Conservation (phyloP, 805 yeast species). For the Saccharomycopsis fibuligera region DNA sequence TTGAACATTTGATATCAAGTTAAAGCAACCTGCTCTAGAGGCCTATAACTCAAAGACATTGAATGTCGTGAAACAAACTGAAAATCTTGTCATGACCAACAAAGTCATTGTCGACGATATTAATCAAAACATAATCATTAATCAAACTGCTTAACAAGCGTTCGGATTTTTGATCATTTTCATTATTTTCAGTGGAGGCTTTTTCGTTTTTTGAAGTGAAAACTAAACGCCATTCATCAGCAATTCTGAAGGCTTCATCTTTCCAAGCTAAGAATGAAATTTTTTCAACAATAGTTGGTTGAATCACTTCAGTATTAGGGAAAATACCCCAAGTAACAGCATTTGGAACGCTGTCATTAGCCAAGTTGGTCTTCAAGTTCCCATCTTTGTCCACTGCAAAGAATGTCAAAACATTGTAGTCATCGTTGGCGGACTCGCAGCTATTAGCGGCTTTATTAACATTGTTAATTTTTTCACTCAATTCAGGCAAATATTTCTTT, state of each 20-base stretch:
- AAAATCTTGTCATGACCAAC: conserved; percentile 54
- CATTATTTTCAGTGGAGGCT: conserved; percentile 24
- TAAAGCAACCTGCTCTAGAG: no score
- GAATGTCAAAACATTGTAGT: conserved; percentile 56
- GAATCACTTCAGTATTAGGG: conserved; percentile 91
- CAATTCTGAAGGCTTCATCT: conserved; percentile 83
- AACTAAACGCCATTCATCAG: conserved; percentile 70
- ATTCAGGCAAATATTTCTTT: conserved; percentile 33
- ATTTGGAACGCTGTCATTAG: conserved; percentile 65
- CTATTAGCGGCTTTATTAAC: conserved; percentile 3
- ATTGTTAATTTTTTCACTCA: conserved; percentile 27
- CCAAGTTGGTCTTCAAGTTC: conserved; percentile 59
- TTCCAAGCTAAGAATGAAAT: conserved; percentile 94
- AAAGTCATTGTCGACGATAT: conserved; percentile 85
- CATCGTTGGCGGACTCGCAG: conserved; percentile 9
- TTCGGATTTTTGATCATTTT: conserved; percentile 31
- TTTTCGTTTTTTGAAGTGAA: conserved; percentile 31
- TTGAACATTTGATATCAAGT: no score
- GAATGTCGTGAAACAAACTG: conserved; percentile 35
- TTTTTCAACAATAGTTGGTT: conserved; percentile 93
- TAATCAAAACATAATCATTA: conserved; percentile 65
- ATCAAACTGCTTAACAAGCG: conserved; percentile 42
- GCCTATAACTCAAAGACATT: conserved; percentile 1
- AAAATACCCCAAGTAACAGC: conserved; percentile 99
- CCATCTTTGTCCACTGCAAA: conserved; percentile 64